These are phyloP conservation scores for Sextonia rubra DNA, from an alignment of 164 flowering plant species.

Conservation along the genomic window DNA sequence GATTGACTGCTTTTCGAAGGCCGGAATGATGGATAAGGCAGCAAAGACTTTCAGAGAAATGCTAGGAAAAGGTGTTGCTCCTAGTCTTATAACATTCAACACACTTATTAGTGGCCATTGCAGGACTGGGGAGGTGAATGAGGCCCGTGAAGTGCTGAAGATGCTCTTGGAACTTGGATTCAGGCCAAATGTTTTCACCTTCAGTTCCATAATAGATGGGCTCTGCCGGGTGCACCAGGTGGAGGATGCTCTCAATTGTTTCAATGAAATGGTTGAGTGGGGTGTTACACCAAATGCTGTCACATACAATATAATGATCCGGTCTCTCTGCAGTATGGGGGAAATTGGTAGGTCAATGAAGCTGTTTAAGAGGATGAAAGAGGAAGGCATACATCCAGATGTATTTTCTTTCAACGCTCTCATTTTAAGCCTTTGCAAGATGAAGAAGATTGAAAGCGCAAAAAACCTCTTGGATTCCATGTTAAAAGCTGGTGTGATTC, in stretches of 20 bases:
- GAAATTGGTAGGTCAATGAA: conserved; percentile 47
- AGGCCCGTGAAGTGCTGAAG: conserved; percentile 47
- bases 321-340: conserved; percentile 53
- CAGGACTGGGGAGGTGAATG: conserved; percentile 39
- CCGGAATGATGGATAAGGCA: conserved; percentile 56
- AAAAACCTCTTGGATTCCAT: conserved; percentile 51
- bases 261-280: conserved; percentile 81
- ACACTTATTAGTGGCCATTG: conserved; percentile 69
- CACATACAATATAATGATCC: conserved; percentile 68
- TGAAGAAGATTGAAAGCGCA: conserved; percentile 55
- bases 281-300: conserved; percentile 63
- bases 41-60: conserved; percentile 40
- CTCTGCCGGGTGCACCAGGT: conserved; percentile 59
- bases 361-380: conserved; percentile 53
- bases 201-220: conserved; percentile 70
- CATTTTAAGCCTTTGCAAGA: conserved; percentile 57
- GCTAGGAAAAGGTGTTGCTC: conserved; percentile 49
- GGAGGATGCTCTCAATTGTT: conserved; percentile 72
- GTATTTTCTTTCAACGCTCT: conserved; percentile 67
- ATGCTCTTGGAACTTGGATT: conserved; percentile 62
- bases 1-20: conserved; percentile 68
- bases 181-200: conserved; percentile 76
- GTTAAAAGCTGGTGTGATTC: conserved; percentile 50
- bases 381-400: conserved; percentile 59
- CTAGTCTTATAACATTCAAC: conserved; percentile 80